Percentiles rank a stretch among this genome's conserved stretches.
These are phyloP conservation scores for Mycena metata DNA, from an alignment of 768 basidiomycete genomes.

Conservation along the genomic window DNA sequence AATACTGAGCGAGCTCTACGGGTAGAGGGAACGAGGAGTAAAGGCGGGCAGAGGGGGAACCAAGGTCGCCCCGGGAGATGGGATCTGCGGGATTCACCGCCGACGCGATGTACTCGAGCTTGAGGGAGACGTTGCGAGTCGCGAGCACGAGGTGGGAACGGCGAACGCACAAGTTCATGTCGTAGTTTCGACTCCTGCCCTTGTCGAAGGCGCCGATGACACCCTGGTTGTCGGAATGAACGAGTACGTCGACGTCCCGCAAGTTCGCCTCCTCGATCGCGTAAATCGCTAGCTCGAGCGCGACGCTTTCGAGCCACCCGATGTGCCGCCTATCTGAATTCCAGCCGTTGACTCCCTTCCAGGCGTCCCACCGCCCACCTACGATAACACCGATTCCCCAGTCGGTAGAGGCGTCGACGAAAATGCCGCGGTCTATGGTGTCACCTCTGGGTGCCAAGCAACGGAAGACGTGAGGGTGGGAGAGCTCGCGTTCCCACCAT, in stretches of 20 bases:
- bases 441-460: not conserved
- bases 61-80: not conserved
- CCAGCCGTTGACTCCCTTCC: slow-evolving; percentile 30
- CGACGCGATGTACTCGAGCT: slow-evolving; percentile 33
- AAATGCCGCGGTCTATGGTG: not conserved
- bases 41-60: not conserved
- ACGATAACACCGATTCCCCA: slow-evolving; percentile 46
- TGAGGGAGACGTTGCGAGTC: slow-evolving; percentile 5
- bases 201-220: slow-evolving; percentile 31
- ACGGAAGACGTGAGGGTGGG: not conserved
- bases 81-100: slow-evolving; percentile 10
- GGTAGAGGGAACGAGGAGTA: not conserved
- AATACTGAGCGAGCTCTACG: not conserved
- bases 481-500: slow-evolving; percentile 12
- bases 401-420: slow-evolving; percentile 42
- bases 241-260: slow-evolving; percentile 21
- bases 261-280: slow-evolving; percentile 28
- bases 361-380: slow-evolving; percentile 38
- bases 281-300: slow-evolving; percentile 15
- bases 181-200: slow-evolving; percentile 2
- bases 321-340: slow-evolving; percentile 35
- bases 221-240: slow-evolving; percentile 32
- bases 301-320: slow-evolving; percentile 44
- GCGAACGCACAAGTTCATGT: slow-evolving; percentile 32
- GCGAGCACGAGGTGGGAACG: slow-evolving; percentile 18